Evolutionary conservation across 2,329 filamentous ascomycete genomes (phyloP).

Genomic region (Cordyceps fumosorosea): DNA sequence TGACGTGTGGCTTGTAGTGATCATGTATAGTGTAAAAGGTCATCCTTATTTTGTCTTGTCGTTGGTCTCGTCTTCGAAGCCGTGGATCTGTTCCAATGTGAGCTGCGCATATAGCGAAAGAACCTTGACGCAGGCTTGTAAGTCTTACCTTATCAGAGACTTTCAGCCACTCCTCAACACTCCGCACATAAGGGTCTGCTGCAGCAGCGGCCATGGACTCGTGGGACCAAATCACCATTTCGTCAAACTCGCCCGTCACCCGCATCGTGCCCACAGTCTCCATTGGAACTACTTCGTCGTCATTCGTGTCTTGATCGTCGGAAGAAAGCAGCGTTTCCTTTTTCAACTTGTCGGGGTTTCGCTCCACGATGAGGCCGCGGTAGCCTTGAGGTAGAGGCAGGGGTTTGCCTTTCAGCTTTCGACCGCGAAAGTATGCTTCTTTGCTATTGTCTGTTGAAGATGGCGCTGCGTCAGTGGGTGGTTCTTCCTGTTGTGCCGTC

Average conservation of each 20-base stretch:
- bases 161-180: conserved; percentile 72
- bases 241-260: conserved; percentile 61
- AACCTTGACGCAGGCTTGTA: neutral
- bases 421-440: conserved; percentile 68
- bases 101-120: neutral
- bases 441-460: conserved; percentile 39
- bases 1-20: neutral
- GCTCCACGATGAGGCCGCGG: conserved; percentile 54
- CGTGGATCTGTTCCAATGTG: neutral
- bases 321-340: conserved; percentile 26
- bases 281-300: conserved; percentile 37
- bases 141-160: conserved; percentile 58
- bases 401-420: conserved; percentile 64
- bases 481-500: too few relatives aligned
- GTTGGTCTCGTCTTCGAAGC: neutral
- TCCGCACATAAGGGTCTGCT: conserved; percentile 64
- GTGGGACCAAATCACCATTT: conserved; percentile 79
- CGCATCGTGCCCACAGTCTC: conserved; percentile 53
- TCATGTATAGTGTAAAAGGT: neutral
- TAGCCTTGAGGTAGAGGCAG: conserved; percentile 67
- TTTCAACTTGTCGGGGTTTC: conserved; percentile 30
- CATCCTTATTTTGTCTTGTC: neutral
- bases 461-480: neutral
- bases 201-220: conserved; percentile 56
- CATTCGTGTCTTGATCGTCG: conserved; percentile 16